Evolutionary conservation across 2,329 filamentous ascomycete species (phyloP), one percentile per base, ranked within the genome.

Genomic region (Claviceps digitariae): DNA sequence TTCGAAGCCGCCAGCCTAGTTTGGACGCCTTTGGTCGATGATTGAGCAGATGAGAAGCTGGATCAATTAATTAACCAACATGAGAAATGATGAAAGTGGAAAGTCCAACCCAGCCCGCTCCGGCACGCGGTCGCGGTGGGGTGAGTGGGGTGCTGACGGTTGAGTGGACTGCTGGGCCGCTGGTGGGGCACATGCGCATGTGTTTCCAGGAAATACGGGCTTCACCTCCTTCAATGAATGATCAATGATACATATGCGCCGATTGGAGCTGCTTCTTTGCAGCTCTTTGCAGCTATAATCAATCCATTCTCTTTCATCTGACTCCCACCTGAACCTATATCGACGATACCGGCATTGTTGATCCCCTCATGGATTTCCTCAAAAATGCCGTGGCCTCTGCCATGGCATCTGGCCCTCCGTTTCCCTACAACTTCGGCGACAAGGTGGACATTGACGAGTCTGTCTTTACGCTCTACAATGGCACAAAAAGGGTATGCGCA

Each of bases 361-460:
- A 7, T 13, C 13, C 13, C 31, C 44, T 60, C 60, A 98, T 98
- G 93, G 90, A 98, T 69, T 97, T 97, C 65, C 80, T 98, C 66
- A 97, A 97, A 72, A 97, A 90, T 57, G 93, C 93, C 51, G 90
- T 97, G 66, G 91, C 90, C 47, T 97, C 93, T 57, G 91, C 90
- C 61, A 97, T 98, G 63, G 88, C 93, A 47, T 93, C 95, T 68
- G 90, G 91, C 2, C 90, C 90, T 52, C 84, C 90, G 6, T 95
- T 96, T 65, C 90, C 90, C 4, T 97, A 95, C 67, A 84, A 80
- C 48, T 93, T 97, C 66, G 91, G 90, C 62, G 93, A 98, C 69
- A 82, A 86, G 67, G 86, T 97, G 55, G 91, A 97, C 66, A 77
- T 93, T 52, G 88, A 94, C 67, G 83, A 93, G 64, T 95, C 91